Base-by-base conservation (phyloP, 1,284 basidiomycete genomes). In the Amylostereum areolatum region DNA sequence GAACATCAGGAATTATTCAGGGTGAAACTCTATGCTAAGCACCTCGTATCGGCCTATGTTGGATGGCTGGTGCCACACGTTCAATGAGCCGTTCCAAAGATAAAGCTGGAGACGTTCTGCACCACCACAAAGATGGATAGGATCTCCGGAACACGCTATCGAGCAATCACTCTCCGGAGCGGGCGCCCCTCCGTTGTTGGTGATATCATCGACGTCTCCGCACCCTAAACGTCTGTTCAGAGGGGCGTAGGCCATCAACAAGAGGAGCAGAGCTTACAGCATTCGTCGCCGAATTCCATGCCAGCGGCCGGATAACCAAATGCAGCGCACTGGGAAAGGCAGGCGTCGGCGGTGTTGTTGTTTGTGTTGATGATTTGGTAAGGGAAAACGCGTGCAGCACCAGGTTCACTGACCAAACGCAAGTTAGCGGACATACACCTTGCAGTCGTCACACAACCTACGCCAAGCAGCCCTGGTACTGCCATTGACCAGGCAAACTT, bases 1-100 rank as follows among this genome's bases (percentile, higher is more conserved):
- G 18, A 18, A 18, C 18, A 5, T 43, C n/a, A 43, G 28, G 10
- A 41, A 28, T 8, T 27, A 8, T 7, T 11, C 1, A 18, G 18
- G 10, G 11, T 40, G 36, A 31, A 9, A 49, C 34, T 30, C 24
- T 40, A 42, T 25, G 44, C 25, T 41, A 18, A 11, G 45, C 55
- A 79, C 84, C 69, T 87, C 78, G 55, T 89, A 89, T 47, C 65
- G 66, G 1, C 86, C 85, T 37, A 67, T 87, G 56, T 80, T 81
- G 7, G 52, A 63, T 0, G 85, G 86, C 0, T 68, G 78, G 48
- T 84, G 65, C 85, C 84, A 88, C 34, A 73, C 66, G 51, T 81
- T 72, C 48, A 86, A 60, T 0, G 61, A 63, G 1, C 79, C 81
- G 27, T 76, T 75, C 78, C 80, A 88, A 40, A 73, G 70, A 57